Conservation (phyloP, 2,329 filamentous ascomycete species). For the Tolypocladium amazonense region DNA sequence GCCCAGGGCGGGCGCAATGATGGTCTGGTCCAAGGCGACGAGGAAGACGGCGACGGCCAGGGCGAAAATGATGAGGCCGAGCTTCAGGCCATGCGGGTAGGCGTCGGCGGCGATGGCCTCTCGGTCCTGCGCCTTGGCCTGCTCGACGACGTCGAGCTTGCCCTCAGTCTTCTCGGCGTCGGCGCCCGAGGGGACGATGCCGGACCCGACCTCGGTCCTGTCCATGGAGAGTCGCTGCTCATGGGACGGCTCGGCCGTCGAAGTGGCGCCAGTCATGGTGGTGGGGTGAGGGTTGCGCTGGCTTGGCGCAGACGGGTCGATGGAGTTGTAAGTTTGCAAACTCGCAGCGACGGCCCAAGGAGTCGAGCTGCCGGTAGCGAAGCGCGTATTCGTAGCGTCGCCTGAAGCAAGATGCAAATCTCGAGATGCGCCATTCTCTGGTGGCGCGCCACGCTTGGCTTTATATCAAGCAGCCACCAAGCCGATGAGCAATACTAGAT, state of each 20-base stretch:
- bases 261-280: slow-evolving; percentile 4
- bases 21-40: slow-evolving; percentile 40
- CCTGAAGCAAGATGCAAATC: neutral
- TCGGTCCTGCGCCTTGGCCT: slow-evolving; percentile 3
- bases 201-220: slow-evolving; percentile 19
- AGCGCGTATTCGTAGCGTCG: neutral
- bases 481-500: neutral
- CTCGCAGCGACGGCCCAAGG: too few relatives aligned
- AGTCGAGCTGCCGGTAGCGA: neutral
- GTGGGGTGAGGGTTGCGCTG: neutral
- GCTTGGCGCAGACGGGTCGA: neutral
- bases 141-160: slow-evolving; percentile 2
- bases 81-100: slow-evolving; percentile 29
- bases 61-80: slow-evolving; percentile 29
- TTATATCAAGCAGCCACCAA: neutral
- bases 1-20: slow-evolving; percentile 40
- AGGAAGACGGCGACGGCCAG: slow-evolving; percentile 37
- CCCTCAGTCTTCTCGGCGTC: slow-evolving; percentile 2
- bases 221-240: slow-evolving; percentile 16
- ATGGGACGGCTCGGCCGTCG: slow-evolving; percentile 6
- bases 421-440: neutral
- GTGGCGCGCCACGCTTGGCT: neutral
- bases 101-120: slow-evolving; percentile 6
- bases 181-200: slow-evolving; percentile 8
- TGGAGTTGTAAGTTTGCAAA: neutral